Conservation (phyloP, 2,329 filamentous ascomycete species). For the Penicillium sp. region DNA sequence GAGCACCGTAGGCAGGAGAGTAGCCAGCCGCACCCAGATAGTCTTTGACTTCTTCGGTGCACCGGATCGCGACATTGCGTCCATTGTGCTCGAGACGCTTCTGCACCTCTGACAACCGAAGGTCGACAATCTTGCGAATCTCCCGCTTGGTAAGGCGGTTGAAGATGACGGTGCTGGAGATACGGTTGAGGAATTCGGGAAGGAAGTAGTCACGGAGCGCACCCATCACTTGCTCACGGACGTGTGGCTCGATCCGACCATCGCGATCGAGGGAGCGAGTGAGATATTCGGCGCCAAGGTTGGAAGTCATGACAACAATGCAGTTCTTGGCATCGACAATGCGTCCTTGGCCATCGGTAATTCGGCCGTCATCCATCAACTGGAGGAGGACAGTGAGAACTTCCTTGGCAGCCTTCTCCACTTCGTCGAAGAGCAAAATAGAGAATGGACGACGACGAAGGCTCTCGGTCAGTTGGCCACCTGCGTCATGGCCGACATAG, state of each 20-base stretch:
- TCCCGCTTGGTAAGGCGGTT: conserved; percentile 86
- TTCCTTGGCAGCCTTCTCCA: conserved; percentile 98
- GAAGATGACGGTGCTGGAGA: conserved; percentile 94
- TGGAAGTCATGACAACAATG: conserved; percentile 99
- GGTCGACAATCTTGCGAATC: conserved; percentile 92
- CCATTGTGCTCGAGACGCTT: conserved; percentile 79
- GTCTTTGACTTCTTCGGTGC: conserved; percentile 80
- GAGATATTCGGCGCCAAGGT: conserved; percentile 92
- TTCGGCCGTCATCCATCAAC: conserved; percentile 97
- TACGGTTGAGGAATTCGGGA: conserved; percentile 97
- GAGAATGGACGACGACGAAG: conserved; percentile 94
- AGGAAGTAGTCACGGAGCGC: conserved; percentile 93
- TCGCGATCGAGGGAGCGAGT: conserved; percentile 69
- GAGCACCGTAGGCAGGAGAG: conserved; percentile 88
- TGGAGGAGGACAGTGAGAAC: conserved; percentile 95
- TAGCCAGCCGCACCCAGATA: conserved; percentile 90
- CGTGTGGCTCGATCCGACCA: conserved; percentile 78
- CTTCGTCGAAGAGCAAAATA: conserved; percentile 94
- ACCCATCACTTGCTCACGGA: conserved; percentile 82
- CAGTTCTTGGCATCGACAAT: conserved; percentile 95
- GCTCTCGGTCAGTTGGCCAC: conserved; percentile 90
- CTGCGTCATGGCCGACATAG: conserved; percentile 93
- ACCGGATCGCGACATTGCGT: conserved; percentile 77
- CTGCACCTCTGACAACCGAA: conserved; percentile 83
- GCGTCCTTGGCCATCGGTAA: conserved; percentile 95